Percentiles rank a stretch among this genome's conserved stretches.
Conservation (phyloP, 495 filamentous ascomycete species). For the Trichocladium uniseriatum region DNA sequence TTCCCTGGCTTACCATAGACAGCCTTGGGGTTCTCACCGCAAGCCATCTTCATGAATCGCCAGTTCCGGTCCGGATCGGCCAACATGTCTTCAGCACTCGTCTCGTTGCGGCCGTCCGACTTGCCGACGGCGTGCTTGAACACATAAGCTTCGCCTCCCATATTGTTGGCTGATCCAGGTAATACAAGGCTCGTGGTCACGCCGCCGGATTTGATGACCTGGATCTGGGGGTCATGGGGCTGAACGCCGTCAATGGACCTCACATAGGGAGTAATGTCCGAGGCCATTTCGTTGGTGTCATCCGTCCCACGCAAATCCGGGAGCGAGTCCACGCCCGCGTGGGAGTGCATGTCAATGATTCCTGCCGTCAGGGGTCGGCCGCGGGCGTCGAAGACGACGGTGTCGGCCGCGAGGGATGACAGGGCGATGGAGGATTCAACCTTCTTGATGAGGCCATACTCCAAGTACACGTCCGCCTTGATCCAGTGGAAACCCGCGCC, state of each 20-base stretch:
- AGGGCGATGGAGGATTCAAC: slow-evolving; percentile 30
- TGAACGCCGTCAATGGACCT: slow-evolving; percentile 48
- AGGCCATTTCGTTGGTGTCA: slow-evolving; percentile 44
- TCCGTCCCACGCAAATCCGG: slow-evolving; percentile 34
- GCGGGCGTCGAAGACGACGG: slow-evolving; percentile 40
- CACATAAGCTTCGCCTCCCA: slow-evolving; percentile 55
- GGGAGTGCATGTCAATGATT: slow-evolving; percentile 60
- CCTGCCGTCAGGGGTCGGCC: slow-evolving; percentile 53
- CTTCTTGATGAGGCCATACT: slow-evolving; percentile 40
- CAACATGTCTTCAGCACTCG: slow-evolving; percentile 38
- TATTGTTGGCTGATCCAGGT: slow-evolving; percentile 56
- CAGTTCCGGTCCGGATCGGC: slow-evolving; percentile 42
- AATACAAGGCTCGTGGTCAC: slow-evolving; percentile 57
- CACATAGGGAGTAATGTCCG: slow-evolving; percentile 48
- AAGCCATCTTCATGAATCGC: slow-evolving; percentile 65
- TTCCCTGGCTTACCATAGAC: slow-evolving; percentile 41
- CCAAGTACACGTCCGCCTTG: slow-evolving; percentile 37
- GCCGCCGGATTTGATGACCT: slow-evolving; percentile 58
- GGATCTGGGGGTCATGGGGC: slow-evolving; percentile 42
- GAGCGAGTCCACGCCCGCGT: slow-evolving; percentile 40
- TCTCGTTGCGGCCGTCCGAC: slow-evolving; percentile 42
- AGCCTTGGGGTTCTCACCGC: slow-evolving; percentile 54
- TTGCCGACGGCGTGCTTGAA: slow-evolving; percentile 51
- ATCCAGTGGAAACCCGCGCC: slow-evolving; percentile 40
- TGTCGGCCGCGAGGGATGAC: slow-evolving; percentile 25